Evolutionary conservation across 352 stramenopile genomes (phyloP).

Genomic region (Phytophthora pini): DNA sequence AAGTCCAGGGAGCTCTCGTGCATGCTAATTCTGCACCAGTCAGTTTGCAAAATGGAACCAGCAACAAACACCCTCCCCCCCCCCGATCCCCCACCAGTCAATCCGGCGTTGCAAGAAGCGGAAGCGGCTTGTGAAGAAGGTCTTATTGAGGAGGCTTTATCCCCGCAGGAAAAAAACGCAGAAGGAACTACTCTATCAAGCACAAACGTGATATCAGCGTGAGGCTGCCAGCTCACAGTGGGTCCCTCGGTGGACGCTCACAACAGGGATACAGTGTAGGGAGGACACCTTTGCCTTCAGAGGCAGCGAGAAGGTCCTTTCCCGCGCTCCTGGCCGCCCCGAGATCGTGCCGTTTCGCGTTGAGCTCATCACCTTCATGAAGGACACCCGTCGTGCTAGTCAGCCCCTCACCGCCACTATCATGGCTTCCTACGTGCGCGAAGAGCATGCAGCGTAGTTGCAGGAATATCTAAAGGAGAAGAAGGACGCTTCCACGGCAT

Average conservation of each 20-base stretch:
- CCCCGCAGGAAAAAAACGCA: too few relatives aligned
- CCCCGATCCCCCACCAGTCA: too few relatives aligned
- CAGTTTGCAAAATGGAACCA: background rate
- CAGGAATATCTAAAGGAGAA: constrained; percentile 2
- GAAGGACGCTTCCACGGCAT: constrained; percentile 7
- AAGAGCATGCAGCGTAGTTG: constrained; percentile 3
- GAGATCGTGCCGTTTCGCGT: constrained; percentile 12
- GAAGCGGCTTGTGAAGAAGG: too few relatives aligned
- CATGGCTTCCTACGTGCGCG: constrained; percentile 6
- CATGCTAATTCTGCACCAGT: background rate
- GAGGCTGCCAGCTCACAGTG: background rate
- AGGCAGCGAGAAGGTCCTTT: constrained; percentile 12
- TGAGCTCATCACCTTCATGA: constrained; percentile 17
- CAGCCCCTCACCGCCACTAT: background rate
- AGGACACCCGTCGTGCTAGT: constrained; percentile 3
- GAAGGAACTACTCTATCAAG: background rate
- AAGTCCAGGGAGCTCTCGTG: too few relatives aligned
- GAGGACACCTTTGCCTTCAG: constrained; percentile 5
- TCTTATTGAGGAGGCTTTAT: too few relatives aligned
- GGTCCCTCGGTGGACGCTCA: constrained; percentile 7
- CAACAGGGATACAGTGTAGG: background rate
- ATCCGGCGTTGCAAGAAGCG: too few relatives aligned
- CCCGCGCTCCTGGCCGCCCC: background rate
- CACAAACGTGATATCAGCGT: background rate
- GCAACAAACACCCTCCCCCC: background rate